These are phyloP conservation scores for Nemania serpens DNA, from an alignment of 2,329 filamentous ascomycete species.

Conservation along the genomic window DNA sequence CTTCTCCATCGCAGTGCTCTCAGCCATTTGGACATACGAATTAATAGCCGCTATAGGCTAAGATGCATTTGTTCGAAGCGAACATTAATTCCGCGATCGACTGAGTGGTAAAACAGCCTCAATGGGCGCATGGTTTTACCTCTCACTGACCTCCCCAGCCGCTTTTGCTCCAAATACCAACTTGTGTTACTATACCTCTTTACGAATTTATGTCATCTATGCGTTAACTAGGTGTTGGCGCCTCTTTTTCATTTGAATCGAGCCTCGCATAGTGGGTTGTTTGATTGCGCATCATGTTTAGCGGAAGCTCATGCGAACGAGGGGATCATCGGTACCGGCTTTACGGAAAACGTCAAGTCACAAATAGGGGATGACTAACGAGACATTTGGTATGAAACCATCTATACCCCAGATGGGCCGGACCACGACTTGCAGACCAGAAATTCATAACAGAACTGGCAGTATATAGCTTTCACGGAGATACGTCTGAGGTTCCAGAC, in stretches of 20 bases:
- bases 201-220: conserved; percentile 13
- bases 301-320: conserved; percentile 17
- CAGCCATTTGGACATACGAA: conserved; percentile 39
- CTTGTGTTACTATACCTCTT: conserved; percentile 38
- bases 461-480: conserved; percentile 31
- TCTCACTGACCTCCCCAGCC: background rate
- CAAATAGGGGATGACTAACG: conserved; percentile 28
- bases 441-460: conserved; percentile 24
- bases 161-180: conserved; percentile 26
- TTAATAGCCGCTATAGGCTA: conserved; percentile 13
- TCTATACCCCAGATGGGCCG: conserved; percentile 25
- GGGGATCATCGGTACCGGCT: conserved; percentile 12
- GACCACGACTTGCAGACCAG: conserved; percentile 25
- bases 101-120: too few species aligned
- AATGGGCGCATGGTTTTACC: background rate
- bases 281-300: conserved; percentile 22
- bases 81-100: too few species aligned
- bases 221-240: conserved; percentile 17
- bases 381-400: conserved; percentile 30
- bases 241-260: conserved; percentile 9
- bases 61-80: too few species aligned
- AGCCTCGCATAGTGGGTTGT: conserved; percentile 27
- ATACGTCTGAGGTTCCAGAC: conserved; percentile 7
- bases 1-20: conserved; percentile 32
- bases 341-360: conserved; percentile 30